Evolutionary conservation across 805 yeast genomes (phyloP), one percentile per base, ranked within the genome.

Genomic region (Ogataea thermomethanolica): DNA sequence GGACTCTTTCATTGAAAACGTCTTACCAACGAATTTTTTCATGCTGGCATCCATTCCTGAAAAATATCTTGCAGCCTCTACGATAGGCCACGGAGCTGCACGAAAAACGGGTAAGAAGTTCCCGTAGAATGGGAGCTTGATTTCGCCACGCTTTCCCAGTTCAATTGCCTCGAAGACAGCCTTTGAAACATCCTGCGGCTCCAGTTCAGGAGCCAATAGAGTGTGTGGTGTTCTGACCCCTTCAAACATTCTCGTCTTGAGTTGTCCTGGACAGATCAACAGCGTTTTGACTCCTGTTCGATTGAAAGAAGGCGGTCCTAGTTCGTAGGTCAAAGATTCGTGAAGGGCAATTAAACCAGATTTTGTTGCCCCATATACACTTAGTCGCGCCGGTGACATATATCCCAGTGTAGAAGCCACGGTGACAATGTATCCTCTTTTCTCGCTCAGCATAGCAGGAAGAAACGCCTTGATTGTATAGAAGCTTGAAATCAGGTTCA

Each of bases 291-390:
- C 75, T 7, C 85, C 81, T 4, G 63, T 56, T 2, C 62, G 58
- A 37, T 62, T 65, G 25, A 70, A 55, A 6, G 71, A 61, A 0
- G 78, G 74, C 0, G 75, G 70, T 0, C 83, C 81, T 22, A 84
- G 55, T 59, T 84, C 93, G 53, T 77, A 78, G 0, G 84, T 76
- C 25, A 91, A 64, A 1, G 91, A 79, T 57, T 86, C 95, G 58
- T 90, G 97, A 29, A 89, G 64, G 0, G 91, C 89, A 37, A 91
- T 77, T 22, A 87, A 62, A 0, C 95, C 97, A 0, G 95, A 81
- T 58, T 91, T 91, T 11, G 95, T 76, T 0, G 97, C 96, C 0
- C 96, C 96, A 56, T 91, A 91, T 0, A 84, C 84, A 32, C 81
- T 67, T 42, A 87, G 68, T 15, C 83, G 69, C 8, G 95, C 90